Evolutionary conservation across 768 basidiomycete species (phyloP).

Genomic region (Lentinus tigrinus): DNA sequence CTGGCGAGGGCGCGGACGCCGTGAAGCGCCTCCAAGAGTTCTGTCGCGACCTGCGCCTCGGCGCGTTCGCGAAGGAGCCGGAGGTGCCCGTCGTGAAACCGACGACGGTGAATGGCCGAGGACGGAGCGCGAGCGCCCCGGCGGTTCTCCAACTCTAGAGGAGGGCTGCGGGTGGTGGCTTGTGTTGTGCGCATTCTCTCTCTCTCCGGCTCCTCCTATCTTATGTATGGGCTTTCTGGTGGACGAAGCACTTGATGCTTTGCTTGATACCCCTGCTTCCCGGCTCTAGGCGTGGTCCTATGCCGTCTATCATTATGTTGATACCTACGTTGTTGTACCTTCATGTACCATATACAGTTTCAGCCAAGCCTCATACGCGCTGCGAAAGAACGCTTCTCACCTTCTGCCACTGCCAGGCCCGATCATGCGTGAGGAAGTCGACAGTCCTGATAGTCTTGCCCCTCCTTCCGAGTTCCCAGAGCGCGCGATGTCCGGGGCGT

Average conservation of each 20-base stretch:
- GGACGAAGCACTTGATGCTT: neutral
- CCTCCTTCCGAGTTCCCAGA: too few species aligned
- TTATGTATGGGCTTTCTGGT: constrained; percentile 1
- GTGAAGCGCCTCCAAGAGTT: constrained; percentile 47
- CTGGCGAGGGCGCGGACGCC: constrained; percentile 44
- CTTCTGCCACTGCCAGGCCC: neutral
- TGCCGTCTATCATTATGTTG: constrained; percentile 11
- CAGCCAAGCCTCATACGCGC: neutral
- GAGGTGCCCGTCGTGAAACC: neutral
- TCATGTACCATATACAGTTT: constrained; percentile 14
- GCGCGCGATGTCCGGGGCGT: neutral
- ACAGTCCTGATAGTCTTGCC: neutral
- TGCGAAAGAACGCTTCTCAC: constrained; percentile 1
- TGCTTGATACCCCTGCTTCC: constrained; percentile 11
- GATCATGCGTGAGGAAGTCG: neutral
- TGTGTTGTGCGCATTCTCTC: neutral
- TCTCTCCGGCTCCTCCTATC: neutral
- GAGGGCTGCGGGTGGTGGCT: neutral
- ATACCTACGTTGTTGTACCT: neutral
- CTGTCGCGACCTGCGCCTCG: constrained; percentile 46
- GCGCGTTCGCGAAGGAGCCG: constrained; percentile 1
- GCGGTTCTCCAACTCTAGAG: neutral
- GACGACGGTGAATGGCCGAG: neutral
- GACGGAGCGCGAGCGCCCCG: constrained; percentile 1
- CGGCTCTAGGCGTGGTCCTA: constrained; percentile 4